phyloP scores from a whole-genome alignment of 2,329 filamentous ascomycete species.

The Mollisia scopiformis region DNA sequence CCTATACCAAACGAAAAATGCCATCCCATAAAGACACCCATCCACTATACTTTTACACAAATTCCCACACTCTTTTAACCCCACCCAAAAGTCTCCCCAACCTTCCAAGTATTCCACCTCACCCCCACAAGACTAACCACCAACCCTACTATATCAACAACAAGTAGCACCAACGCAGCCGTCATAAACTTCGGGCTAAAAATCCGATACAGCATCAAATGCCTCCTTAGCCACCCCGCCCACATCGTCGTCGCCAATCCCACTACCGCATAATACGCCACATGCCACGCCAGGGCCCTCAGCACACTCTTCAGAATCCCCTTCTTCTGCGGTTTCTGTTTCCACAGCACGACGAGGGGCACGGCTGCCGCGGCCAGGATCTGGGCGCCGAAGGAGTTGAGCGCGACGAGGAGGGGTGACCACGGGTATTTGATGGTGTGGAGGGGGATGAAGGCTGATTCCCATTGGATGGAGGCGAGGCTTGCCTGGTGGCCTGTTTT shows the following conservation, averaged over 20 bases:
- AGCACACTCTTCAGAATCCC: conserved; percentile 57
- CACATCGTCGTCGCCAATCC: conserved; percentile 86
- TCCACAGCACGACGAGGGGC: conserved; percentile 86
- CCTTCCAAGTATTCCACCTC: conserved; percentile 75
- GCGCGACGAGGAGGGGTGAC: conserved; percentile 77
- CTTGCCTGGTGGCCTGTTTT: conserved; percentile 96
- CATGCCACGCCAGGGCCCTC: conserved; percentile 72
- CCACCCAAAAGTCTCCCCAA: conserved; percentile 87
- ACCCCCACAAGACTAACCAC: conserved; percentile 74
- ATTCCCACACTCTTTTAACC: conserved; percentile 12
- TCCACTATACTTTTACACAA: neutral
- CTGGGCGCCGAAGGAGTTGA: conserved; percentile 90
- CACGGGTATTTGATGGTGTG: conserved; percentile 85
- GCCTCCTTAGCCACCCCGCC: conserved; percentile 83
- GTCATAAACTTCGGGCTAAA: conserved; percentile 92
- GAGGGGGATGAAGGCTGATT: conserved; percentile 89
- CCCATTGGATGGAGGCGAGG: conserved; percentile 90
- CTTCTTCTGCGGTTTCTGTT: conserved; percentile 73
- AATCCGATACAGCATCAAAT: conserved; percentile 95
- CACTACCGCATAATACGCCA: conserved; percentile 82
- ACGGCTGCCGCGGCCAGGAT: conserved; percentile 80
- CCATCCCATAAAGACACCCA: neutral
- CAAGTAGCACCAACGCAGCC: conserved; percentile 69
- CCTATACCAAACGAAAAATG: neutral
- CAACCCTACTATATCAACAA: conserved; percentile 77